Conservation (phyloP, 306 rosid species). For the Vicia faba region DNA sequence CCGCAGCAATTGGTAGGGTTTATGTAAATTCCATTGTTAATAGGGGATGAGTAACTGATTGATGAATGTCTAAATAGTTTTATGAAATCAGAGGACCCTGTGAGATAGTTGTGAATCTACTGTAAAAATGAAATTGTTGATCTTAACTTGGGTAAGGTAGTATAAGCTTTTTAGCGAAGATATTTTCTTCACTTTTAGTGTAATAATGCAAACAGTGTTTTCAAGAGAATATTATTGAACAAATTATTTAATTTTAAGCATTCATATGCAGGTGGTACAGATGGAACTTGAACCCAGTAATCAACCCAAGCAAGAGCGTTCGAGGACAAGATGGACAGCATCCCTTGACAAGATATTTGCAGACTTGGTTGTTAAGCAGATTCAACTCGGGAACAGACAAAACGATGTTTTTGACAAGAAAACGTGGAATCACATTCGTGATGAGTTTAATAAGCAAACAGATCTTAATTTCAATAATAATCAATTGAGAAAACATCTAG, state of each 20-base stretch:
- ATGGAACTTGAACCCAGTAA: conserved; percentile 63
- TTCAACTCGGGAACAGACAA: conserved; percentile 76
- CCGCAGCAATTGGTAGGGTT: too few relatives aligned
- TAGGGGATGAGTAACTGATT: too few relatives aligned
- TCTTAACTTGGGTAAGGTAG: not conserved
- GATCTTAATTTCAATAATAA: conserved; percentile 86
- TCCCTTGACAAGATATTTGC: conserved; percentile 87
- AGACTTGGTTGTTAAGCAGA: conserved; percentile 80
- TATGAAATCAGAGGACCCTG: not conserved
- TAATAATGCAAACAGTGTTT: not conserved
- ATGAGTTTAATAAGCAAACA: conserved; percentile 72
- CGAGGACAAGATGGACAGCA: conserved; percentile 93
- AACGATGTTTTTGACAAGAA: conserved; percentile 85
- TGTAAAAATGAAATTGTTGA: conserved; percentile 11
- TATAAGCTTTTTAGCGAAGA: conserved; percentile 25
- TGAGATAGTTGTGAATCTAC: not conserved
- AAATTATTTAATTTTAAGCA: conserved; percentile 26
- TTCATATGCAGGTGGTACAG: conserved; percentile 37
- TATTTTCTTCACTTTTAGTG: not conserved
- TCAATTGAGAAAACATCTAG: conserved; percentile 89
- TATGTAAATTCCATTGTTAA: too few relatives aligned
- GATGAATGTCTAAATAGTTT: not conserved
- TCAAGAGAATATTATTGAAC: conserved; percentile 6
- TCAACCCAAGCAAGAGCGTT: conserved; percentile 77
- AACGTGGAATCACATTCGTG: conserved; percentile 81